Conservation (phyloP, 495 filamentous ascomycete species). For the Lophium mytilinum region DNA sequence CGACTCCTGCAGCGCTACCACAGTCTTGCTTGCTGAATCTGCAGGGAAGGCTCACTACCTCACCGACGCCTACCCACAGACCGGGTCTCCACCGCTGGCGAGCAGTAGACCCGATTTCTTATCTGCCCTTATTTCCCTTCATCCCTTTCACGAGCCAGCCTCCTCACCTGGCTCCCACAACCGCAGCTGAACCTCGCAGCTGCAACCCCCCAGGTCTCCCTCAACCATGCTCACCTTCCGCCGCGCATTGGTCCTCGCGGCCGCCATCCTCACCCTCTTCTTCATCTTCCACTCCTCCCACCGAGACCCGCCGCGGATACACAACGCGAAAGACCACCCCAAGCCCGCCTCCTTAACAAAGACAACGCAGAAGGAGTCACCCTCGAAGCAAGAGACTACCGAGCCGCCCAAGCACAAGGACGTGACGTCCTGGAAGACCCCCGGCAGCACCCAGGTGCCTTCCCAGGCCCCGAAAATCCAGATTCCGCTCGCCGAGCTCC, state of each 20-base stretch:
- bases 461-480: slow-evolving; percentile 42
- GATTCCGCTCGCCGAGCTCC: slow-evolving; percentile 31
- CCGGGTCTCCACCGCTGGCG: no score
- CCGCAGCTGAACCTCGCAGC: no score
- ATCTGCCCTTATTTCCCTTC: no score
- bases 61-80: no score
- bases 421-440: slow-evolving; percentile 24
- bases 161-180: no score
- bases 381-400: slow-evolving; percentile 17
- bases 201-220: no score
- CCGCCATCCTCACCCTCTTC: slow-evolving; percentile 59
- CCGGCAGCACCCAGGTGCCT: slow-evolving; percentile 37
- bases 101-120: no score
- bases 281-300: slow-evolving; percentile 62
- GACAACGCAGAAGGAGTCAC: slow-evolving; percentile 11
- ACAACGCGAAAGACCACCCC: slow-evolving; percentile 26
- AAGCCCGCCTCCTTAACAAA: slow-evolving; percentile 24
- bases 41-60: no score
- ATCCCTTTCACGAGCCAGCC: no score
- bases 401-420: slow-evolving; percentile 9
- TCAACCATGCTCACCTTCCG: slow-evolving; percentile 53
- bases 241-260: slow-evolving; percentile 60
- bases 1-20: no score
- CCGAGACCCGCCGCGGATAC: slow-evolving; percentile 20
- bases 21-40: no score